These are phyloP conservation scores for Erodium texanum DNA, from an alignment of 441 rosid species.

Conservation along the genomic window DNA sequence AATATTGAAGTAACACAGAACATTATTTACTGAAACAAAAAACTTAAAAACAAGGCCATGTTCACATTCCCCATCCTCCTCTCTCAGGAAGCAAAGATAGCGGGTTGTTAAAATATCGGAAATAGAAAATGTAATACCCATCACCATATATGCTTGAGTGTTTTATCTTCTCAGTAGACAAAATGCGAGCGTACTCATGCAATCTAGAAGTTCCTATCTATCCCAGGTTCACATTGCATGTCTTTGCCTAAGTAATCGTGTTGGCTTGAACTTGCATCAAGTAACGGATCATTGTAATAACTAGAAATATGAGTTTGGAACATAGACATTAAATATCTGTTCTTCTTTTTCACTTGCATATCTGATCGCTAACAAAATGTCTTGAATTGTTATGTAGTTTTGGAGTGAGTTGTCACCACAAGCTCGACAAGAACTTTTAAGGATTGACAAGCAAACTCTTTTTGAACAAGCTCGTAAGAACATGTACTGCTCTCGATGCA, in stretches of 20 bases:
- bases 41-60: no score
- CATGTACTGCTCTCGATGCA: slow-evolving; percentile 89
- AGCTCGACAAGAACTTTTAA: slow-evolving; percentile 62
- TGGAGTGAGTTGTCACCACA: slow-evolving; percentile 63
- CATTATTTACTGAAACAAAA: no score
- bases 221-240: neutral
- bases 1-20: no score
- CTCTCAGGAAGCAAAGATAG: no score
- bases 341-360: slow-evolving; percentile 5
- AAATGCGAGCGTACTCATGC: no score
- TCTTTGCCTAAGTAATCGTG: neutral
- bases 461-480: slow-evolving; percentile 91
- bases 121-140: no score
- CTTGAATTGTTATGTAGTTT: slow-evolving; percentile 33
- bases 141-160: no score
- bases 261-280: neutral
- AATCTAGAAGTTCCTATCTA: no score
- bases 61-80: no score
- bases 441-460: slow-evolving; percentile 76
- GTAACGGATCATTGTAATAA: no score
- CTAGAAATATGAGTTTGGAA: slow-evolving; percentile 5
- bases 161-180: no score
- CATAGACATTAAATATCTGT: neutral
- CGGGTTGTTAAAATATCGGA: no score
- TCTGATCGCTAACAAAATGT: neutral